Conservation (phyloP, 768 basidiomycete genomes). For the Suillus lakei region DNA sequence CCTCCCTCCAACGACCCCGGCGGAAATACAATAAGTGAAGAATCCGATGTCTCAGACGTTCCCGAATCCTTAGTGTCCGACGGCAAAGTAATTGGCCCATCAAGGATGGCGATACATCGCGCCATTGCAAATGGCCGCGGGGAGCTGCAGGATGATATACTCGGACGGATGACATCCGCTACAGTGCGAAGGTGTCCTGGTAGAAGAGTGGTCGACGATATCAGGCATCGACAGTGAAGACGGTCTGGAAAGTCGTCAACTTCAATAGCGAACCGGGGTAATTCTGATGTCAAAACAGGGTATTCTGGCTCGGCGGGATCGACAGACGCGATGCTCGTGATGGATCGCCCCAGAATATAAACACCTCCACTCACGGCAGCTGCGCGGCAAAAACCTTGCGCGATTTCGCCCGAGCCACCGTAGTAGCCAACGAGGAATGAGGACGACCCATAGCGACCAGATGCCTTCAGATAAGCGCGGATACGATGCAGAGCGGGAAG, state of each 20-base stretch:
- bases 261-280: slow-evolving; percentile 45
- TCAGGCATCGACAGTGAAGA: slow-evolving; percentile 57
- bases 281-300: slow-evolving; percentile 8
- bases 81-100: slow-evolving; percentile 39
- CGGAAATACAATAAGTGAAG: slow-evolving; percentile 75
- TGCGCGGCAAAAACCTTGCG: slow-evolving; percentile 89
- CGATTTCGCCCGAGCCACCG: slow-evolving; percentile 89
- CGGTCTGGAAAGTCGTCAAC: slow-evolving; percentile 67
- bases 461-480: slow-evolving; percentile 72
- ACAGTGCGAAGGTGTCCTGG: slow-evolving; percentile 31
- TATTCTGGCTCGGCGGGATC: slow-evolving; percentile 26
- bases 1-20: slow-evolving; percentile 58
- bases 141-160: slow-evolving; percentile 3
- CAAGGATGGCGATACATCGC: slow-evolving; percentile 56
- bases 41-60: slow-evolving; percentile 49
- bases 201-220: slow-evolving; percentile 49
- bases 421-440: slow-evolving; percentile 96
- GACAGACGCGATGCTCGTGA: slow-evolving; percentile 37
- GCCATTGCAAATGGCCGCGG: slow-evolving; percentile 36
- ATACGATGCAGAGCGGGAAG: slow-evolving; percentile 70
- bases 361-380: slow-evolving; percentile 81
- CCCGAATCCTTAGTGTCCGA: slow-evolving; percentile 28
- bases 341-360: slow-evolving; percentile 67
- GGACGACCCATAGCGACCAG: slow-evolving; percentile 85
- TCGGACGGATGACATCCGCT: slow-evolving; percentile 22